Evolutionary conservation across 768 basidiomycete species (phyloP).

Genomic region (Tulasnella sp.): DNA sequence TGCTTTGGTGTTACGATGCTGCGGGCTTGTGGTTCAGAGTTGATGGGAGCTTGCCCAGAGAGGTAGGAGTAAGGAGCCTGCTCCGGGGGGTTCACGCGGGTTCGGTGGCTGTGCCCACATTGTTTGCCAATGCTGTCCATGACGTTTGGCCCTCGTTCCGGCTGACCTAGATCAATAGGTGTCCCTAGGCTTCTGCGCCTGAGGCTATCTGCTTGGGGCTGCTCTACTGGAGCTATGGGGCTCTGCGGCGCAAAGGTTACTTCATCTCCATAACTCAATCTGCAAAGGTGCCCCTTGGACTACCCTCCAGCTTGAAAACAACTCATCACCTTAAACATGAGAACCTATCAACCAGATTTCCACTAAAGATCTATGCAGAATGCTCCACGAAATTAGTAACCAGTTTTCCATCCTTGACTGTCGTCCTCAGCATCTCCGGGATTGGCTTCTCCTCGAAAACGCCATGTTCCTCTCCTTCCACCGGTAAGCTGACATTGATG

Average conservation of each 20-base stretch:
- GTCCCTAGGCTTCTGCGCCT: too few relatives aligned
- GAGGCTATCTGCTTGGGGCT: too few relatives aligned
- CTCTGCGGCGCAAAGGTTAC: too few relatives aligned
- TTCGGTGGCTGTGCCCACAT: neutral
- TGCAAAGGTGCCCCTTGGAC: neutral
- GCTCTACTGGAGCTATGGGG: neutral
- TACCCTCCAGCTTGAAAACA: neutral
- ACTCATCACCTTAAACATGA: neutral
- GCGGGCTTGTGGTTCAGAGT: neutral
- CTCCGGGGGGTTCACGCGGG: neutral
- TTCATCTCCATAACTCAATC: too few relatives aligned
- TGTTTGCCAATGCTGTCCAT: neutral
- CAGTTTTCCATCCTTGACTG: slow-evolving; percentile 74
- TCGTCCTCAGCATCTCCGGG: slow-evolving; percentile 93
- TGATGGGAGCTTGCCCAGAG: neutral
- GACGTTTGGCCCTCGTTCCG: too few relatives aligned
- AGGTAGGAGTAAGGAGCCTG: neutral
- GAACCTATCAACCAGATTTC: slow-evolving; percentile 8
- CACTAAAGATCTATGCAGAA: slow-evolving; percentile 37
- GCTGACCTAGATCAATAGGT: too few relatives aligned
- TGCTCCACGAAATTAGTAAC: slow-evolving; percentile 90
- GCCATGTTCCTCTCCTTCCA: slow-evolving; percentile 86
- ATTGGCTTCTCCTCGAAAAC: slow-evolving; percentile 84
- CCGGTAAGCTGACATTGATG: slow-evolving; percentile 86
- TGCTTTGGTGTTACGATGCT: neutral